Base-by-base conservation (phyloP, 345 rosid genomes). In the Linum usitatissimum region DNA sequence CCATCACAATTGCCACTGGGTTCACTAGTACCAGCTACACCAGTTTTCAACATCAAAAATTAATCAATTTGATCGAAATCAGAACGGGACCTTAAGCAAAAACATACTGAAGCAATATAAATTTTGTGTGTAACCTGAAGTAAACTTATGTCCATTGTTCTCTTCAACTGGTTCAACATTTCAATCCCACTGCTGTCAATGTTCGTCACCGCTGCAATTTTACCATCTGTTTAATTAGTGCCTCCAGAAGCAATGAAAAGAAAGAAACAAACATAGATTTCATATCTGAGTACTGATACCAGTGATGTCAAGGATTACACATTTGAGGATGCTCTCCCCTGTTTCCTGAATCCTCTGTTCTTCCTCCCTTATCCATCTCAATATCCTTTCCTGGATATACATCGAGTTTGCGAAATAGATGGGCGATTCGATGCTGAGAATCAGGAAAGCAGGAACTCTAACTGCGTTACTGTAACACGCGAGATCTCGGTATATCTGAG, bases 321-420 rank as follows among this genome's bases (percentile, higher is more conserved):
- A 66, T 51, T 58, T 66, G 14, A 66, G 30, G 19, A 17, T 34
- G 20, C 18, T 18, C 3, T 57, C 65, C 3, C 13, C n/a, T 3
- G 14, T 58, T 30, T 49, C 54, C 20, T 55, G 42, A 30, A 62
- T 62, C 60, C 70, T 53, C 7, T 55, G 38, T 60, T 68, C 69
- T 54, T 68, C 73, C 9, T 57, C 70, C 0, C 67, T 56, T 28
- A 73, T 34, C 73, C 77, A 68, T 65, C 70, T 61, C 31, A 62
- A 39, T 40, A 68, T 56, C 61, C 77, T 73, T 68, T 69, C 77
- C 28, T 58, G 67, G 14, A 73, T 61, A 45, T 65, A 73, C 40
- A 55, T 61, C 6, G 73, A 61, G 61, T 69, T 73, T 5, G 77
- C 70, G 7, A 69, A 69, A 18, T 30, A 53, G 19, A 73, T 49